phyloP scores from a whole-genome alignment of 495 filamentous ascomycete genomes.

The Lasiosphaeriaceae sp. region DNA sequence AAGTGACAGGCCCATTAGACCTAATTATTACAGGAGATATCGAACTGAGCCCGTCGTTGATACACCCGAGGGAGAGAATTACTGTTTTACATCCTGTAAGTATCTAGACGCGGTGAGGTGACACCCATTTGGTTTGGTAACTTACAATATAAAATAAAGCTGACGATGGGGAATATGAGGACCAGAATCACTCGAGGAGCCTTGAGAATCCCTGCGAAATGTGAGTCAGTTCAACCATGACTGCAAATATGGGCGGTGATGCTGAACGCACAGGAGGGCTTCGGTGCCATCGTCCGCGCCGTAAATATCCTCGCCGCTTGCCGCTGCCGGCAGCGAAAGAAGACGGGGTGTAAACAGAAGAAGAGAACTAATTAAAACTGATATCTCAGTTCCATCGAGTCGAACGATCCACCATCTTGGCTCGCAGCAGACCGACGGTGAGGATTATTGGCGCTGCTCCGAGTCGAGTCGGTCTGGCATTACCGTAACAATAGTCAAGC shows the following conservation, averaged over 20 bases:
- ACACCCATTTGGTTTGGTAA: neutral
- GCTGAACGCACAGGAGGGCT: conserved; percentile 10
- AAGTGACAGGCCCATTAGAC: conserved; percentile 12
- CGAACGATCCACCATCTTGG: neutral
- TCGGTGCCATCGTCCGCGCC: conserved; percentile 6
- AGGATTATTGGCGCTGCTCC: neutral
- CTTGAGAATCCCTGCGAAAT: conserved; percentile 19
- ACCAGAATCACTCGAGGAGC: conserved; percentile 23
- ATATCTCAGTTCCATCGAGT: neutral
- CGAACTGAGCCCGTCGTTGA: conserved; percentile 14
- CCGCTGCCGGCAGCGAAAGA: conserved; percentile 1
- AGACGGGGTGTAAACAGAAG: neutral
- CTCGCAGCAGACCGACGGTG: neutral
- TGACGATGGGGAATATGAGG: conserved; percentile 18
- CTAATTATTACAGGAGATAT: conserved; percentile 18
- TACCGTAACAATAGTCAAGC: neutral
- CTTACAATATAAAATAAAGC: conserved; percentile 22
- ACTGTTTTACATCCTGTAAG: conserved; percentile 4
- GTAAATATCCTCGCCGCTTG: neutral
- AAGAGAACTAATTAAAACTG: neutral
- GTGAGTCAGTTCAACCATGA: neutral
- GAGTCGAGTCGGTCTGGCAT: conserved; percentile 5
- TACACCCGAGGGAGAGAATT: conserved; percentile 19
- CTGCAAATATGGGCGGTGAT: neutral
- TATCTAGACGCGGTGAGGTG: too few species aligned